A percentile compares a stretch with the other conserved stretches of the same genome.
Evolutionary conservation across 2,329 filamentous ascomycete species (phyloP).

Genomic region (Epichloe bromicola): DNA sequence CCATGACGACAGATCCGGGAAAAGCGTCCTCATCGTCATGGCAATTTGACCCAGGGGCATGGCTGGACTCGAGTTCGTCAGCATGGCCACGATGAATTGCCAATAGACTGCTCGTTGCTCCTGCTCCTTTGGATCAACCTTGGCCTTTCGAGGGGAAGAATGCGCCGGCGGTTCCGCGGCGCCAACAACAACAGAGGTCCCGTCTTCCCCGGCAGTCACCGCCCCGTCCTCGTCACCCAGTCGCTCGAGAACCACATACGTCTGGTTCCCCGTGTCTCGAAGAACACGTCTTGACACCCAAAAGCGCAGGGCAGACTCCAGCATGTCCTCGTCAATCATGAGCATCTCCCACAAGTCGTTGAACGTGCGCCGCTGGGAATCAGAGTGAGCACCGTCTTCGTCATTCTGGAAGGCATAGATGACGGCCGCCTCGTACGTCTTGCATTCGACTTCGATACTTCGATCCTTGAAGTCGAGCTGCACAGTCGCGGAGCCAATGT

Average conservation of each 20-base stretch:
- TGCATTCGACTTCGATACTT: conserved; percentile 56
- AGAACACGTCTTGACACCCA: conserved; percentile 61
- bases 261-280: conserved; percentile 37
- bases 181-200: conserved; percentile 13
- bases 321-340: conserved; percentile 61
- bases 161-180: conserved; percentile 11
- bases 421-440: conserved; percentile 76
- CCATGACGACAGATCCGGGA: conserved; percentile 79
- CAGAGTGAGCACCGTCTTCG: conserved; percentile 17
- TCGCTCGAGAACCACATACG: conserved; percentile 56
- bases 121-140: conserved; percentile 50
- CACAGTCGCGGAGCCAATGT: conserved; percentile 66
- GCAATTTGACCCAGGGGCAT: conserved; percentile 73
- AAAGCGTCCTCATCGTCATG: conserved; percentile 91
- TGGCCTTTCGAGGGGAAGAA: conserved; percentile 36
- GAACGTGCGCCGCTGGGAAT: conserved; percentile 30
- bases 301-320: conserved; percentile 53
- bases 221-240: conserved; percentile 28
- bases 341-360: conserved; percentile 44
- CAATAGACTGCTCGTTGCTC: conserved; percentile 58
- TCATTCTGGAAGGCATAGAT: conserved; percentile 65
- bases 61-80: conserved; percentile 72
- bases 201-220: conserved; percentile 19
- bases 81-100: conserved; percentile 88
- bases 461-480: conserved; percentile 77